phyloP scores from a whole-genome alignment of 2,329 filamentous ascomycete genomes.

The Colletotrichum echinochloae region DNA sequence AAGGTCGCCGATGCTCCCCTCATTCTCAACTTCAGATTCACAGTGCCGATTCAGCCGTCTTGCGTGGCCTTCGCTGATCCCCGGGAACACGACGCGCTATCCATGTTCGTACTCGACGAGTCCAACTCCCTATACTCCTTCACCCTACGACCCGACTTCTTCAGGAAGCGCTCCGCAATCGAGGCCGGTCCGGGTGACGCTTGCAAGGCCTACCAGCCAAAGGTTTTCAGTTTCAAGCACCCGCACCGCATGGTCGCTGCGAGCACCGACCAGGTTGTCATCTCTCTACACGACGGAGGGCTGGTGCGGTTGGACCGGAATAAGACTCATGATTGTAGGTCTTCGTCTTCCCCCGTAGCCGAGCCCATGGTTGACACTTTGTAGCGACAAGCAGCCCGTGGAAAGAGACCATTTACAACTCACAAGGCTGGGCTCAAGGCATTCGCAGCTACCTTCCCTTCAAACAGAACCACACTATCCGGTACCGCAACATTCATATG shows the following conservation, averaged over 20 bases:
- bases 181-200: constrained; percentile 81
- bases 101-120: constrained; percentile 82
- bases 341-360: background rate
- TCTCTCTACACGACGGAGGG: constrained; percentile 84
- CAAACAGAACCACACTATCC: constrained; percentile 72
- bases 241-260: constrained; percentile 85
- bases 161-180: constrained; percentile 75
- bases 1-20: constrained; percentile 77
- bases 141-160: constrained; percentile 84
- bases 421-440: constrained; percentile 77
- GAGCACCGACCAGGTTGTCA: constrained; percentile 78
- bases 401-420: constrained; percentile 80
- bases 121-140: constrained; percentile 86
- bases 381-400: constrained; percentile 59
- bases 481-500: constrained; percentile 72
- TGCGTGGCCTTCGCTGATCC: constrained; percentile 88
- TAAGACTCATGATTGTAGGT: constrained; percentile 60
- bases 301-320: constrained; percentile 77
- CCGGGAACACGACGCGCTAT: constrained; percentile 80
- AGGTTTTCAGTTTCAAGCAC: constrained; percentile 80
- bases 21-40: constrained; percentile 82
- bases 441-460: constrained; percentile 75
- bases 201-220: constrained; percentile 79
- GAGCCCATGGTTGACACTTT: constrained; percentile 41
- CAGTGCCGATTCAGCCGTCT: constrained; percentile 76